phyloP scores from a whole-genome alignment of 768 basidiomycete species.

The Agaricus subrufescens region DNA sequence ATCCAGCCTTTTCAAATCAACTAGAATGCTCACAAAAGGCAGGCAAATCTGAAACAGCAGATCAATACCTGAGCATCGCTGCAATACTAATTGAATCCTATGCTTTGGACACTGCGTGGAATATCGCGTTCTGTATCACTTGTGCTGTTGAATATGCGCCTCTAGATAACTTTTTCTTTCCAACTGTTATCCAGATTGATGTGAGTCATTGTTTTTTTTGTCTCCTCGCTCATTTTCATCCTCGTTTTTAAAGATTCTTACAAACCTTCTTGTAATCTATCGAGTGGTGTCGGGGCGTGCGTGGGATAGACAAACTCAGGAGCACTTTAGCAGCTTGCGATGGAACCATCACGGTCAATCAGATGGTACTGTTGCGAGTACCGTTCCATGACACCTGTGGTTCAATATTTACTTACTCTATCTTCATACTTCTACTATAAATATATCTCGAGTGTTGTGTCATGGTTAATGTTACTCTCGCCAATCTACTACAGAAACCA shows the following conservation, averaged over 20 bases:
- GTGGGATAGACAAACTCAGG: not conserved
- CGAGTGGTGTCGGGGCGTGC: not conserved
- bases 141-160: not conserved
- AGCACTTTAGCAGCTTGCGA: not conserved
- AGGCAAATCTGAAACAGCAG: not conserved
- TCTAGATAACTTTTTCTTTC: not conserved
- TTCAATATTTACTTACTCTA: no score
- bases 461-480: no score
- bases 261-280: not conserved
- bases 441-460: no score
- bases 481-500: no score
- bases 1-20: no score
- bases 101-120: constrained; percentile 1
- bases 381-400: no score
- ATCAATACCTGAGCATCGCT: not conserved
- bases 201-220: not conserved
- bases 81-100: constrained; percentile 1
- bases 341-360: not conserved
- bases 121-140: not conserved
- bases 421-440: no score
- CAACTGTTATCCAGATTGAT: not conserved
- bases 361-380: no score
- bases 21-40: no score
- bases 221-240: no score
- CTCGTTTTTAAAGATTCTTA: not conserved